Conservation (phyloP, 805 yeast genomes). For the Groenewaldozyma salmanticensis region DNA sequence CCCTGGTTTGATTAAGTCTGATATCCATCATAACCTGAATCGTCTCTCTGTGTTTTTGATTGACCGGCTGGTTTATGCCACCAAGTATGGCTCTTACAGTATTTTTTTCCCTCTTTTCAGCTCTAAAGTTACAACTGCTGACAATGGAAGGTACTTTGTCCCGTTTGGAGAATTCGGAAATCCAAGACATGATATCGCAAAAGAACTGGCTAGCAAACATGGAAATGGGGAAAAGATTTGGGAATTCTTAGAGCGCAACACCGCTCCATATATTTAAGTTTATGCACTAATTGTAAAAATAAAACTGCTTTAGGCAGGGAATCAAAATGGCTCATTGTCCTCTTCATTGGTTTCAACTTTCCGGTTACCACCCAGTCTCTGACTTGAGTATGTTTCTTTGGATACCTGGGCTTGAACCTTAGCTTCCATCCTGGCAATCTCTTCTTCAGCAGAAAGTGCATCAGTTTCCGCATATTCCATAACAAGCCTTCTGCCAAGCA, state of each 20-base stretch:
- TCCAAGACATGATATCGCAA: conserved; percentile 30
- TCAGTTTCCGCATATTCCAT: conserved; percentile 87
- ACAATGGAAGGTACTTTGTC: conserved; percentile 30
- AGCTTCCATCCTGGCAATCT: conserved; percentile 80
- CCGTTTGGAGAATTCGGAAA: conserved; percentile 37
- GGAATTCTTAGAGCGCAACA: not conserved
- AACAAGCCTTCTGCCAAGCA: conserved; percentile 87
- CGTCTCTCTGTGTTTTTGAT: not conserved
- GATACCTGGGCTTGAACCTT: conserved; percentile 76
- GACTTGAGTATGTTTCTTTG: conserved; percentile 60
- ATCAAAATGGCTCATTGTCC: too few species aligned
- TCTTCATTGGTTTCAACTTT: conserved; percentile 51
- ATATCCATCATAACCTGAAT: conserved; percentile 24
- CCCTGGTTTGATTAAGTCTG: conserved; percentile 34
- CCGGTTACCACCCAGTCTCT: conserved; percentile 61
- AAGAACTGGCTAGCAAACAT: not conserved
- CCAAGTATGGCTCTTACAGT: not conserved
- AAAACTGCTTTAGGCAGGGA: too few species aligned
- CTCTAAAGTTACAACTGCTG: conserved; percentile 28
- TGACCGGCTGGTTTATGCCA: not conserved
- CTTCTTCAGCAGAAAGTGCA: conserved; percentile 76
- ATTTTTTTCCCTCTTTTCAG: conserved; percentile 32
- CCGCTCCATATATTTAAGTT: not conserved
- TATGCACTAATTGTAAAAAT: too few species aligned
- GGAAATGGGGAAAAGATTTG: not conserved